phyloP scores from a whole-genome alignment of 371 early-diverging fungal species.

The Sporodiniella umbellata region DNA sequence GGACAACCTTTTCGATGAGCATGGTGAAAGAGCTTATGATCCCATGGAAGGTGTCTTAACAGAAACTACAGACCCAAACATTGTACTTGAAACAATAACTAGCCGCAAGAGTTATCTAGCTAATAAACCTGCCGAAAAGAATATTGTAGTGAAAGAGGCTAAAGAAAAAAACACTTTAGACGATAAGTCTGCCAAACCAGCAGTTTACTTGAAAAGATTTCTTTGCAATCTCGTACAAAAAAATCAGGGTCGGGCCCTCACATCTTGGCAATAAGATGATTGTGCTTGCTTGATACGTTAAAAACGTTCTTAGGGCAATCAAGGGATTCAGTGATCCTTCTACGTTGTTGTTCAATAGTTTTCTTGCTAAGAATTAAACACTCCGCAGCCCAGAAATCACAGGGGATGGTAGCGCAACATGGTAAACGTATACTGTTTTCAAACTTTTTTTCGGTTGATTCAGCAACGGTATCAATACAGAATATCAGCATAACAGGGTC shows the following conservation, averaged over 20 bases:
- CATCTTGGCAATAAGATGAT: background rate
- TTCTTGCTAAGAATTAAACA: slow-evolving; percentile 6
- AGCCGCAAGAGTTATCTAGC: no score
- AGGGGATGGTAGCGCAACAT: background rate
- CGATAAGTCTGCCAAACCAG: no score
- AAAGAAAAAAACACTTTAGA: no score
- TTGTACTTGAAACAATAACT: no score
- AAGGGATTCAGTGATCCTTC: slow-evolving; percentile 1
- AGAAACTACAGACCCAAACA: no score
- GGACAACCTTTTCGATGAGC: no score
- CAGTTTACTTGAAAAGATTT: slow-evolving; percentile 1
- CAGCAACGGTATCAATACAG: background rate
- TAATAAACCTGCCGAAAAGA: no score
- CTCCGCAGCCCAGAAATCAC: slow-evolving; percentile 5
- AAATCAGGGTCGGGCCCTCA: background rate
- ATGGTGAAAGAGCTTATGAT: no score
- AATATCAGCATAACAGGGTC: background rate
- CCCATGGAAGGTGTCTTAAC: no score
- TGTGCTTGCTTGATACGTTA: background rate
- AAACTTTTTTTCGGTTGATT: background rate
- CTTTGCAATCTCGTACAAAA: slow-evolving; percentile 2
- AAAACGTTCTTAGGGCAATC: slow-evolving; percentile 1
- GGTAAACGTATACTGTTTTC: background rate
- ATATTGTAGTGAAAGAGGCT: no score
- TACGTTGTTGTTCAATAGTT: background rate